Evolutionary conservation across 2,329 filamentous ascomycete genomes (phyloP).

Genomic region (Ophiostoma tasmaniense): DNA sequence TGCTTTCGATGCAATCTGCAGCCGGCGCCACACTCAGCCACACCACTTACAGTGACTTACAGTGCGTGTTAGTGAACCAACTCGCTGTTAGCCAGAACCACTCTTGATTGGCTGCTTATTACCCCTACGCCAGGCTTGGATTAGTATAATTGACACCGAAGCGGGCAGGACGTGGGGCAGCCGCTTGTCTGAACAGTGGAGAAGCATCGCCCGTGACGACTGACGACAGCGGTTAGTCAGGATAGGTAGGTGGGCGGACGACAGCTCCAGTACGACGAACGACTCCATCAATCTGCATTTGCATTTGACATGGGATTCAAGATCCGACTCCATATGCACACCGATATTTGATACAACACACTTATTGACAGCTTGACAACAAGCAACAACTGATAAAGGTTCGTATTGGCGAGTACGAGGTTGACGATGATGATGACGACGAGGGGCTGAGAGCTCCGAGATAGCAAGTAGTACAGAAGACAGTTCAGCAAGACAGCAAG

Average conservation of each 20-base stretch:
- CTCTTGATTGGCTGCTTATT: constrained; percentile 6
- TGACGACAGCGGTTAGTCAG: background rate
- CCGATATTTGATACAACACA: background rate
- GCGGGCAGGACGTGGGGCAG: constrained; percentile 12
- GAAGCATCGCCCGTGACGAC: constrained; percentile 17
- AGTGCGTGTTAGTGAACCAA: background rate
- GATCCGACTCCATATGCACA: background rate
- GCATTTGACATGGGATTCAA: background rate
- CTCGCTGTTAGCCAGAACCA: background rate
- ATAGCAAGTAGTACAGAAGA: no score
- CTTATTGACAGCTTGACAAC: background rate
- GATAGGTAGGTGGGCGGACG: constrained; percentile 1
- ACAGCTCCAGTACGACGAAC: background rate
- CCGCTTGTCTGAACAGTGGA: constrained; percentile 9
- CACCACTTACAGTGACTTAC: background rate
- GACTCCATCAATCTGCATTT: background rate
- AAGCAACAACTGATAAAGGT: background rate
- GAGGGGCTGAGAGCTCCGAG: background rate
- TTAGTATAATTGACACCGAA: constrained; percentile 1
- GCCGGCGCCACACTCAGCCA: background rate
- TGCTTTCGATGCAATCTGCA: background rate
- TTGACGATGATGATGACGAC: background rate
- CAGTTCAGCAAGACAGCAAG: background rate
- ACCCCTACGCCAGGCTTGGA: background rate
- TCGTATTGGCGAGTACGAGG: background rate